Percentiles rank a stretch among this genome's conserved stretches.
These are phyloP conservation scores for Paramecium pentaurelia DNA, from an alignment of 73 alveolate species.

Conservation along the genomic window DNA sequence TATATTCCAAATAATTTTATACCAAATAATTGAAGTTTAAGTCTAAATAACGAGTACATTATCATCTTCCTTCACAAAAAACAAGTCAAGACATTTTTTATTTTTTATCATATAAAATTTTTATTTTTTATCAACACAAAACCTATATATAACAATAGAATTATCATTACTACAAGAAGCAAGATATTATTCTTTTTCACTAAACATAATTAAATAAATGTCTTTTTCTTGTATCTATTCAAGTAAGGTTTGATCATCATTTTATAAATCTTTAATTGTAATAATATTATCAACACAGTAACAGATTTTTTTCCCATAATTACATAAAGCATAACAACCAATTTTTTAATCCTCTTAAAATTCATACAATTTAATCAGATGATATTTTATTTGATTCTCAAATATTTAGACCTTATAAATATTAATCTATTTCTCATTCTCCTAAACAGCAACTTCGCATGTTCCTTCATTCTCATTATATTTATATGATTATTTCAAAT, in stretches of 20 bases:
- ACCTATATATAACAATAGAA: neutral
- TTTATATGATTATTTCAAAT: neutral
- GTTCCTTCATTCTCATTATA: neutral
- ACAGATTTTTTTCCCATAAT: neutral
- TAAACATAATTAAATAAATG: neutral
- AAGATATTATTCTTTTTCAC: too few species aligned
- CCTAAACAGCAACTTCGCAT: neutral
- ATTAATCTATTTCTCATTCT: neutral
- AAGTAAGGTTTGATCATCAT: neutral
- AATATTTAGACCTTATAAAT: neutral
- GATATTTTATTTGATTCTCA: too few species aligned
- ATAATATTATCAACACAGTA: neutral
- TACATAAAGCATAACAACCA: neutral
- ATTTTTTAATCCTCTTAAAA: neutral
- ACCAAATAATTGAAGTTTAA: neutral
- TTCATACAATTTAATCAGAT: neutral
- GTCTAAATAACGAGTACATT: neutral
- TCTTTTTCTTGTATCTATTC: neutral
- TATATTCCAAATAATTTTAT: neutral
- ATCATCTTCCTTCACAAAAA: neutral
- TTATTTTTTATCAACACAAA: neutral
- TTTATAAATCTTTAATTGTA: neutral
- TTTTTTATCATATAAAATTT: neutral
- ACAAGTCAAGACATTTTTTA: neutral
- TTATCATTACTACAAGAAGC: neutral